Evolutionary conservation across 352 stramenopile species (phyloP).

Genomic region (Phytophthora uliginosa): DNA sequence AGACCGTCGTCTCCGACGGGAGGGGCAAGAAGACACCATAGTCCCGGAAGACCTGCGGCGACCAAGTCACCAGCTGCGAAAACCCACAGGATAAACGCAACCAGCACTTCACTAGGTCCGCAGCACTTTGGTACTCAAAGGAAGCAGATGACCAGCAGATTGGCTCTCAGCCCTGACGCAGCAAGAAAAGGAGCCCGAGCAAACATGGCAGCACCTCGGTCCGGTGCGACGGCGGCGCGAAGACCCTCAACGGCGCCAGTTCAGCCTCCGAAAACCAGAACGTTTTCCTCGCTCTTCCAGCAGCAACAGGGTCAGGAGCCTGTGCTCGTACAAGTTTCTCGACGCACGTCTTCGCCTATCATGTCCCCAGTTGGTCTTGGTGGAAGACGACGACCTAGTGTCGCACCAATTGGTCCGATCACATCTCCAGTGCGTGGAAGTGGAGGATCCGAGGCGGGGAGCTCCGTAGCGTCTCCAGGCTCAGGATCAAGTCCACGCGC

Average conservation of each 20-base stretch:
- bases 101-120: background rate
- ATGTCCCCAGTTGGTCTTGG: slow-evolving; percentile 31
- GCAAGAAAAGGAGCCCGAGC: slow-evolving; percentile 16
- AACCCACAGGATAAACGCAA: slow-evolving; percentile 8
- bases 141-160: slow-evolving; percentile 6
- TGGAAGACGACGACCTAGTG: slow-evolving; percentile 53
- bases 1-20: slow-evolving; percentile 15
- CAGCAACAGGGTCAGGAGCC: slow-evolving; percentile 31
- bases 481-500: slow-evolving; percentile 23
- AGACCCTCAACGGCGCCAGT: slow-evolving; percentile 18
- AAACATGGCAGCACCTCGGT: slow-evolving; percentile 20
- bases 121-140: background rate
- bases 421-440: slow-evolving; percentile 5
- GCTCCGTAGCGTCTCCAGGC: background rate
- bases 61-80: slow-evolving; percentile 13
- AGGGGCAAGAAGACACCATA: background rate
- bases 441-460: background rate
- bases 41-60: slow-evolving; percentile 1
- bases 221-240: slow-evolving; percentile 1
- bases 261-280: slow-evolving; percentile 11
- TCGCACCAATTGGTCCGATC: slow-evolving; percentile 54
- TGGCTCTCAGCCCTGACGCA: background rate
- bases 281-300: slow-evolving; percentile 27
- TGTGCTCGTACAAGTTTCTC: slow-evolving; percentile 68
- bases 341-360: slow-evolving; percentile 66